Evolutionary conservation across 495 filamentous ascomycete species (phyloP), one percentile per base, ranked within the genome.

Genomic region (Usnea hakonensis): DNA sequence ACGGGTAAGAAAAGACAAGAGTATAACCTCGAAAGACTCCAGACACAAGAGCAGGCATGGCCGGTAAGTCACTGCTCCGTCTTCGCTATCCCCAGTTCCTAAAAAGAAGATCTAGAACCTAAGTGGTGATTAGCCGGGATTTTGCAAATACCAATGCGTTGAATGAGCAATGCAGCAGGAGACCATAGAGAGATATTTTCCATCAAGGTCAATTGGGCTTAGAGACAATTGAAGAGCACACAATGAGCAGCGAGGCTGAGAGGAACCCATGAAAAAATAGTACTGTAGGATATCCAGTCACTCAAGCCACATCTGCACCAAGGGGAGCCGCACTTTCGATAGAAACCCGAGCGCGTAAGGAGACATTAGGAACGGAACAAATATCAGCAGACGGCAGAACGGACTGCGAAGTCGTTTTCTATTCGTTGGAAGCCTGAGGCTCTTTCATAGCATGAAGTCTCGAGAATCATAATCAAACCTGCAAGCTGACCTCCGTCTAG

Each of bases 371-470:
- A 17, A 50, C 8, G 7, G 16, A 3, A 28, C 46, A 50, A 28
- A 17, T 46, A 46, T 50, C 46, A 50, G 23, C 13, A 50, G 26
- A 50, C 10, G 23, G 13, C 46, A 50, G 23, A 4, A 8, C 46
- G 17, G 26, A 50, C 46, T 17, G 46, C 46, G 46, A 30, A 50
- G 46, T 50, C 46, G 28, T 50, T 50, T 50, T 50, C 46, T 50
- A 50, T 50, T 50, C 46, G 7, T 50, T 50, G 11, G 13, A 14
- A 50, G 26, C 46, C 46, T 16, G 2, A 28, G 23, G 26, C 46
- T 50, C 46, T 50, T 6, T 50, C 46, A 50, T 50, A 30, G 23
- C 46, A 50, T 28, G 30, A 30, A 14, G 46, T 30, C 23, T 50
- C 46, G 30, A 50, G 13, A 30, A 28, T 50, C 46, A 50, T 50